Evolutionary conservation across 805 yeast species (phyloP), one percentile per base, ranked within the genome.

Genomic region (Cyberlindnera suaveolens): DNA sequence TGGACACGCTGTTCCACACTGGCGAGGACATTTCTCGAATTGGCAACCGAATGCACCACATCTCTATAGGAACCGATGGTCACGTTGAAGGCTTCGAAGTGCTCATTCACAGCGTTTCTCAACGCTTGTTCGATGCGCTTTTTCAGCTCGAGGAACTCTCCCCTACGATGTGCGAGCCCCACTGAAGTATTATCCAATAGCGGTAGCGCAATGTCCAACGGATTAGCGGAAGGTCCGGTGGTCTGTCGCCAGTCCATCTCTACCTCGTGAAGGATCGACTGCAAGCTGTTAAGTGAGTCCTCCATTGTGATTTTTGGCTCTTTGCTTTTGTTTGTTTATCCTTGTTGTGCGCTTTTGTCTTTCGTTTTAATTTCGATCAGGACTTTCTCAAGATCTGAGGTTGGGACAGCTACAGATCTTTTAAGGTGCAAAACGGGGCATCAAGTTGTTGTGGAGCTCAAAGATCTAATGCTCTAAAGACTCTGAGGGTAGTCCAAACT

Each of bases 121-220:
- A 91, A 67, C 20, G 80, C 75, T 15, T 58, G 58, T 14, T 80
- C 75, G 11, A 90, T 74, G 41, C 75, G 67, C 19, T 67, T 66
- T 47, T 82, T 78, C 36, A 88, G 62, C 38, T 74, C 72, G 35
- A 72, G 67, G 52, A 91, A 91, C 47, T 86, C 89, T 2, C 71
- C 71, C 45, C 72, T 71, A 46, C 82, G 77, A 54, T 81, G 82
- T 1, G 96, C 95, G 54, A 86, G 65, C 0, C 98, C 98, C n/a
- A 89, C 93, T 1, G 96, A 85, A 2, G 95, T 80, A 53, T 81
- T 82, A 62, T 91, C 97, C 54, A 89, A 67, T 44, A 93, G 68
- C 1, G 90, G 80, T 33, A 91, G 68, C 0, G 96, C 96, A 41
- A 82, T 68, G 53, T 88, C 96, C 37, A 93, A 71, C 1, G 96